Evolutionary conservation across 2,329 filamentous ascomycete genomes (phyloP), one percentile per base, ranked within the genome.

Genomic region (Epichloe bromicola): DNA sequence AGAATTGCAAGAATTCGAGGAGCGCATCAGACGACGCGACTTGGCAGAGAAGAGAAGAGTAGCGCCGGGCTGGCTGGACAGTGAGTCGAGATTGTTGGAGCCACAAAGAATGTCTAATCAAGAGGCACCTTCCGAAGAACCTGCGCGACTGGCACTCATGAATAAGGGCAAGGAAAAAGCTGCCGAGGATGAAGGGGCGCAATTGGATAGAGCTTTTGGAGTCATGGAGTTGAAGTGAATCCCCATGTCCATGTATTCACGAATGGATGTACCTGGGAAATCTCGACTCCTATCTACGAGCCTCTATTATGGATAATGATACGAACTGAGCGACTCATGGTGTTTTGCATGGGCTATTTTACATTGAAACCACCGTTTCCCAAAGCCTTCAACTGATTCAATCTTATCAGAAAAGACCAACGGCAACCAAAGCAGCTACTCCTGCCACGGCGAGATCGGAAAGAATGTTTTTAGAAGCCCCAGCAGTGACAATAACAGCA

Each of bases 51-150:
- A 89, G 74, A 74, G 88, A 57, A 73, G 85, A 50, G 76, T 89
- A 17, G 87, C 87, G 11, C 87, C 86, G 0, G 86, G 87, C 0
- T 93, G 86, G 84, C 68, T 91, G 58, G 86, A 91, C 60, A 85
- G 84, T 58, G 82, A 87, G 51, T 76, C 79, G 48, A 72, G 80
- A 49, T 68, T 91, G 46, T 65, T 91, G 48, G 76, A 85, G 66
- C 86, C 86, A 0, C 80, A 85, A 67, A 76, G 72, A 59, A 69
- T 67, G 34, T 59, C 62, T 11, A 60, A 61, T n/a, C 58, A 66
- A 23, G 51, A 57, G 3, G 63, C 57, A 30, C 57, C 53, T 49
- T 59, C 54, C 14, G 55, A 33, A 39, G 41, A 26, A 12, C 14
- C 20, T 19, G 20, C 45, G 20, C 45, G 36, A 30, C 33, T 15